phyloP scores from a whole-genome alignment of 2,329 filamentous ascomycete genomes.

The Monilinia fructigena region DNA sequence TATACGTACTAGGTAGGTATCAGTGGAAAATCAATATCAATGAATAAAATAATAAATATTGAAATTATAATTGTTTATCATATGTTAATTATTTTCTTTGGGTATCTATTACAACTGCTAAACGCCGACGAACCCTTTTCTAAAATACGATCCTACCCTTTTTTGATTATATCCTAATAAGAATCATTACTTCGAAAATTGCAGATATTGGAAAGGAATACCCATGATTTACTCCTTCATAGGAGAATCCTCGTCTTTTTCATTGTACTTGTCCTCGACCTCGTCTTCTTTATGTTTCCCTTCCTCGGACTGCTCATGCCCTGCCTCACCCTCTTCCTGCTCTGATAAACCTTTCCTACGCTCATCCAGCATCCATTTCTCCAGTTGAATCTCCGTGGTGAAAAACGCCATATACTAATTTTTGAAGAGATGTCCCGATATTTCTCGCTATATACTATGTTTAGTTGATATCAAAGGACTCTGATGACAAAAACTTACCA shows the following conservation, averaged over 20 bases:
- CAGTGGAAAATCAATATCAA: not conserved
- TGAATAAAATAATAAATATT: not conserved
- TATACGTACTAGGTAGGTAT: not conserved
- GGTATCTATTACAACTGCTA: constrained; percentile 10
- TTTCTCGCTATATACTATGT: constrained; percentile 34
- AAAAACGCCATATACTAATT: constrained; percentile 36
- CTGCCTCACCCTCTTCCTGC: constrained; percentile 7
- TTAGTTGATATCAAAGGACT: constrained; percentile 2
- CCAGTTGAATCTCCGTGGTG: constrained; percentile 35
- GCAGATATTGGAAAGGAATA: not conserved
- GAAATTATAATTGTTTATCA: not conserved
- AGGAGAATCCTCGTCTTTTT: not conserved
- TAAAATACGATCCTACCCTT: not conserved
- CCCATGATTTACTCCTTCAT: not conserved
- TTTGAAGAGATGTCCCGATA: constrained; percentile 33
- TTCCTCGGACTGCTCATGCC: not conserved
- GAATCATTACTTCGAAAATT: not conserved
- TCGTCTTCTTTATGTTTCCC: not conserved
- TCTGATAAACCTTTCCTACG: constrained; percentile 27
- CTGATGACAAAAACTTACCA: constrained; percentile 36
- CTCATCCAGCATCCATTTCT: constrained; percentile 35
- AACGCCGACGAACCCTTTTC: constrained; percentile 2
- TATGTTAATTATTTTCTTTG: not conserved
- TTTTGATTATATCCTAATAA: not conserved
- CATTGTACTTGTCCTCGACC: not conserved